phyloP scores from a whole-genome alignment of 768 basidiomycete species.

The Gelatoporia subvermispora region DNA sequence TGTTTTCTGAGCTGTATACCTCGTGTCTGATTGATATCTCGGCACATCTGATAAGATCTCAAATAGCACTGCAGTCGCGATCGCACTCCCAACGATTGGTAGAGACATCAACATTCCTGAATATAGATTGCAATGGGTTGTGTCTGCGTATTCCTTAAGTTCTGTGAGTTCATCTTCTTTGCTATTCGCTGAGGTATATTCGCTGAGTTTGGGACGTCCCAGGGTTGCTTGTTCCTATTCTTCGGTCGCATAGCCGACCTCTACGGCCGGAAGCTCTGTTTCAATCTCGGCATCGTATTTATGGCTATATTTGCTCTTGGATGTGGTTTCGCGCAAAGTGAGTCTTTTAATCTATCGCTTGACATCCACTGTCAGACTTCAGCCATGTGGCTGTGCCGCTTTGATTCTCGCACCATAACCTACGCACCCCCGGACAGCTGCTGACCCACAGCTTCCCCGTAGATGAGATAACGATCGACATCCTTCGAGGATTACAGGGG shows the following conservation, averaged over 20 bases:
- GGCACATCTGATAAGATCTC: constrained; percentile 11
- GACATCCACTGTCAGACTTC: not conserved
- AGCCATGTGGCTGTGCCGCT: not conserved
- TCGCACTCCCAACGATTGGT: constrained; percentile 26
- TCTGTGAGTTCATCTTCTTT: constrained; percentile 37
- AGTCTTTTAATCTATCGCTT: constrained; percentile 4
- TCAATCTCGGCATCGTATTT: constrained; percentile 52
- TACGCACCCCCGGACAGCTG: not conserved
- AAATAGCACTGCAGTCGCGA: constrained; percentile 18
- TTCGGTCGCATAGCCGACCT: constrained; percentile 79
- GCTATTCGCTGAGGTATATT: constrained; percentile 1
- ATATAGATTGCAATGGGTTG: constrained; percentile 58
- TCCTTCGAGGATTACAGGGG: constrained; percentile 77
- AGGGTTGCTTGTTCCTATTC: constrained; percentile 77
- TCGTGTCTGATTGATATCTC: not conserved
- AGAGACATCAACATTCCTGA: constrained; percentile 43
- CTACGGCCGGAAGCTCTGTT: constrained; percentile 68
- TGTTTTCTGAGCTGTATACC: not conserved
- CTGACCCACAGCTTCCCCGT: not conserved
- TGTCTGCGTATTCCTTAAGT: constrained; percentile 63
- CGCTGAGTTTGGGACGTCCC: not conserved
- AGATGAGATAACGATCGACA: constrained; percentile 58
- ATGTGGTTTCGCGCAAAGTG: constrained; percentile 59
- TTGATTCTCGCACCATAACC: not conserved
- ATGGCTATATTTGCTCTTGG: constrained; percentile 56